Percentiles rank a stretch among this genome's conserved stretches.
Conservation (phyloP, 805 yeast genomes). For the Yamadazyma kitorensis region DNA sequence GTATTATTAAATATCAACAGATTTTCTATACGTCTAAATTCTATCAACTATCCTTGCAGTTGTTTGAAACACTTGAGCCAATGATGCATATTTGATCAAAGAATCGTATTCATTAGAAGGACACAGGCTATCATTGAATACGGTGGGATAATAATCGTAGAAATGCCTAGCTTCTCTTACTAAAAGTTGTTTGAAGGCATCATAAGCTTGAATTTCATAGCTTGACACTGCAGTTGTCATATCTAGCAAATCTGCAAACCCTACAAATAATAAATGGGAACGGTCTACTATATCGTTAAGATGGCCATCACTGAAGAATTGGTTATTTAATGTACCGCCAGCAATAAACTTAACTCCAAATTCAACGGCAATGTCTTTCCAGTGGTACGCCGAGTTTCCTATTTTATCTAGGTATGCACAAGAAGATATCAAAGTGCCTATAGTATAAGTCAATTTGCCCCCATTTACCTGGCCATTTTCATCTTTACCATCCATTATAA, state of each 20-base stretch:
- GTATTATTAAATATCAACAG: constrained; percentile 7
- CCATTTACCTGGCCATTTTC: constrained; percentile 16
- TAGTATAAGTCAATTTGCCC: constrained; percentile 30
- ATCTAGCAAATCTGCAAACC: constrained; percentile 22
- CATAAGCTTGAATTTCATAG: constrained; percentile 18
- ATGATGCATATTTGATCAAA: constrained; percentile 20
- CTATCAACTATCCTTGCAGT: constrained; percentile 15
- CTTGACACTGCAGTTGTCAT: constrained; percentile 13
- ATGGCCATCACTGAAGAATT: constrained; percentile 17
- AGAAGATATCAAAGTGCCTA: constrained; percentile 24
- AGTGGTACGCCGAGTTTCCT: constrained; percentile 13
- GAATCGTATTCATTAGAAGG: constrained; percentile 11
- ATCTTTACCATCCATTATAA: constrained; percentile 21
- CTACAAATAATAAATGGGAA: constrained; percentile 23
- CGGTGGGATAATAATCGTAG: constrained; percentile 12
- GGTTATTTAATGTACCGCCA: constrained; percentile 16
- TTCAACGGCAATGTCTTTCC: constrained; percentile 20
- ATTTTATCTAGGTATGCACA: constrained; percentile 18
- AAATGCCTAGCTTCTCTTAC: constrained; percentile 20
- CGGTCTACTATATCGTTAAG: constrained; percentile 26
- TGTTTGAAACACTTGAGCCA: constrained; percentile 20
- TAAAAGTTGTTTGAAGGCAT: constrained; percentile 15
- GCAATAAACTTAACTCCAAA: constrained; percentile 17
- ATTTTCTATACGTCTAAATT: constrained; percentile 14
- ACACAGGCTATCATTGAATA: constrained; percentile 7